phyloP scores from a whole-genome alignment of 805 yeast species.

The Myxozyma lipomycoides region DNA sequence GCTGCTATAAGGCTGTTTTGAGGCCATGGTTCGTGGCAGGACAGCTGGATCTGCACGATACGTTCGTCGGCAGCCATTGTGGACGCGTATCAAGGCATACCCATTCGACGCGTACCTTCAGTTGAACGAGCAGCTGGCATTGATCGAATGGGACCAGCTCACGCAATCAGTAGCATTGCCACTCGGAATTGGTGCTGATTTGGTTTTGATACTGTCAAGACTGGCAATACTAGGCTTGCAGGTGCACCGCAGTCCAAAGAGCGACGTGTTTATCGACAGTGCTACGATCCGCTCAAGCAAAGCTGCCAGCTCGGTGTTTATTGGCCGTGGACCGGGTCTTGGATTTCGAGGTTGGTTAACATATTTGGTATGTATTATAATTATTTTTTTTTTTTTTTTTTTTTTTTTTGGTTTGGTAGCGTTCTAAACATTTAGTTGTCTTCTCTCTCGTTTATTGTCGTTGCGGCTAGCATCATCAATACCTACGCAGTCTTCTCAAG shows the following conservation, averaged over 20 bases:
- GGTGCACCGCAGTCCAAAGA: neutral
- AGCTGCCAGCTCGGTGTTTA: constrained; percentile 13
- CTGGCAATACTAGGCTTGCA: constrained; percentile 7
- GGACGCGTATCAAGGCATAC: constrained; percentile 21
- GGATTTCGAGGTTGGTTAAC: constrained; percentile 1
- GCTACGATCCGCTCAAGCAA: constrained; percentile 11
- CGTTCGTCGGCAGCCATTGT: constrained; percentile 20
- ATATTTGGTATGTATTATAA: constrained; percentile 1
- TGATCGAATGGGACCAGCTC: constrained; percentile 23
- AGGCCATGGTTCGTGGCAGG: too few relatives aligned
- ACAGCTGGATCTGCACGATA: too few relatives aligned
- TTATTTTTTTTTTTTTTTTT: neutral
- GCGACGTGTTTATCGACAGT: constrained; percentile 6
- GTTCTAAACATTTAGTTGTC: too few relatives aligned
- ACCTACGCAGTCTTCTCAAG: constrained; percentile 17
- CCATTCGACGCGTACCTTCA: constrained; percentile 18
- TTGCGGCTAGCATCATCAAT: constrained; percentile 15
- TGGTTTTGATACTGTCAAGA: constrained; percentile 11
- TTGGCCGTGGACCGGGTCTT: constrained; percentile 2
- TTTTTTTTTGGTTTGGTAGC: neutral
- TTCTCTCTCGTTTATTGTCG: constrained; percentile 4
- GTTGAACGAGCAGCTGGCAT: constrained; percentile 18
- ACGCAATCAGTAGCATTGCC: constrained; percentile 15
- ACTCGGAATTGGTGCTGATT: constrained; percentile 18
- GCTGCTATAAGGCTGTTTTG: too few relatives aligned